Conservation (phyloP, 2,329 filamentous ascomycete genomes). For the Dendrostoma leiphaemia region DNA sequence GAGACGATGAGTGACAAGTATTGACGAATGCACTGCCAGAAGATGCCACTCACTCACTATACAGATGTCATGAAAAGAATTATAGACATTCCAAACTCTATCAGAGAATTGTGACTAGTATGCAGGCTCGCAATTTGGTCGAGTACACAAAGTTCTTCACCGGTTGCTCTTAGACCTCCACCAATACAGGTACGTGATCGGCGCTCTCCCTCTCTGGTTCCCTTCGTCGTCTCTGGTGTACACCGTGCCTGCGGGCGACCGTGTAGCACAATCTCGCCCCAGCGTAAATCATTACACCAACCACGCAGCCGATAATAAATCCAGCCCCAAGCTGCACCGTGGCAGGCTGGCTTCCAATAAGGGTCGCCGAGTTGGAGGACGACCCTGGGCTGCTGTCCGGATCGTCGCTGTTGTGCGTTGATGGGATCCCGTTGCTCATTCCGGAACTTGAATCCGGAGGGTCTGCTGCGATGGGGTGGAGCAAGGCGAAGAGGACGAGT, state of each 20-base stretch:
- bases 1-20: slow-evolving; percentile 7
- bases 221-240: background rate
- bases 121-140: too few species aligned
- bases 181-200: background rate
- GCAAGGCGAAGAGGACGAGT: background rate
- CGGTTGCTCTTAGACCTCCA: background rate
- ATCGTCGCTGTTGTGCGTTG: background rate
- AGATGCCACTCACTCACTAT: background rate
- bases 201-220: background rate
- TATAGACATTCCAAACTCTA: background rate
- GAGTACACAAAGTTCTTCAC: background rate
- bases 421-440: background rate
- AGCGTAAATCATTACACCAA: slow-evolving; percentile 6
- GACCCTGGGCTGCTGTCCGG: background rate
- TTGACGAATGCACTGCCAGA: background rate
- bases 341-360: slow-evolving; percentile 4
- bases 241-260: background rate
- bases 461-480: background rate
- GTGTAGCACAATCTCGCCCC: background rate
- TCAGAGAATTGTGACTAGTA: too few species aligned
- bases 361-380: background rate
- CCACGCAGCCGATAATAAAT: slow-evolving; percentile 15
- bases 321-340: slow-evolving; percentile 13
- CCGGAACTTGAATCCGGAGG: too few species aligned
- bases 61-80: background rate